Base-by-base conservation (phyloP, 805 yeast genomes). In the Barnettozyma populi region DNA sequence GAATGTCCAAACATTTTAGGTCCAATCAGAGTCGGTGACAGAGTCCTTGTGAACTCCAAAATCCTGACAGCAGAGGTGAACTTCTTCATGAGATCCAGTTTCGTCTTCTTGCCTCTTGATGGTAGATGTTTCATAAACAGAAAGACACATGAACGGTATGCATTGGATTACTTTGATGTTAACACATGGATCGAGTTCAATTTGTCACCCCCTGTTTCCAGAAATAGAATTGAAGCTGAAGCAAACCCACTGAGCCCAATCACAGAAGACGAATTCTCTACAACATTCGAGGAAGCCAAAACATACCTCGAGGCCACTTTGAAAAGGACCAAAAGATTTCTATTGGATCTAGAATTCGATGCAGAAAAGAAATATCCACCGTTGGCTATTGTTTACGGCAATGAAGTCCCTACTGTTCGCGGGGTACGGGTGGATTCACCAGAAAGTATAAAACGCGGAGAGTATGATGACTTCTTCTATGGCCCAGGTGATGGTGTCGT, bases 401-500 rank as follows among this genome's bases (percentile, higher is more conserved):
- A 86, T 59, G 72, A 75, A 7, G 84, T 88, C 1, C 97, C 97
- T 0, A 86, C 96, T 0, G 90, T 88, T 4, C 74, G 94, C 45
- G 95, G 92, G 7, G 84, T 88, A 3, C 68, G 80, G 45, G 94
- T 90, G 1, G 62, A 71, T 29, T 78, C 82, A 6, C 61, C 61
- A 10, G 76, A 82, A 38, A 94, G 80, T 34, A 80, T 90, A 49
- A 73, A 68, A 48, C 72, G 75, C 36, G 96, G 96, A 4, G 76
- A 79, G 53, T 90, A 86, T 67, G 80, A 76, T 52, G 83, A 86
- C 56, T 84, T 88, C 57, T 79, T 76, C 56, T 90, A 87, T 58
- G 96, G 95, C 0, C 87, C 88, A 5, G 97, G 97, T 14, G 97
- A 90, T 63, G 97, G 97, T 38, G 97, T 90, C 18, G 88, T 88